Evolutionary conservation across 2,329 filamentous ascomycete genomes (phyloP).

Genomic region (Neoarthrinium moseri): DNA sequence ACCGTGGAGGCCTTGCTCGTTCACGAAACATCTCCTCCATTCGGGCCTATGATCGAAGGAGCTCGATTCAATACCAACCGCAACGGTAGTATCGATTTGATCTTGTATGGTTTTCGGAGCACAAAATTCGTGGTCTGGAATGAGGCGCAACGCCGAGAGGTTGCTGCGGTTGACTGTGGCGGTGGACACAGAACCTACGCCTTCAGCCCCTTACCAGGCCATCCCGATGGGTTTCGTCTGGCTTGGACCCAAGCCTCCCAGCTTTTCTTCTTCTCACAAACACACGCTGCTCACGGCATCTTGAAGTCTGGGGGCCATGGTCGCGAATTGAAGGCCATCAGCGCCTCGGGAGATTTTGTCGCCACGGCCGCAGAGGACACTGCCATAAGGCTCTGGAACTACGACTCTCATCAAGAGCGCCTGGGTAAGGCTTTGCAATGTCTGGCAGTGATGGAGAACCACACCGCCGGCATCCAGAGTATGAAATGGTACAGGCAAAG

Average conservation of each 20-base stretch:
- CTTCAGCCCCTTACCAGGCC: slow-evolving; percentile 24
- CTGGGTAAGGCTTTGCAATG: slow-evolving; percentile 36
- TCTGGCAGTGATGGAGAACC: slow-evolving; percentile 67
- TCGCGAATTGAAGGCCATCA: slow-evolving; percentile 69
- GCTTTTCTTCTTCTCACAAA: slow-evolving; percentile 46
- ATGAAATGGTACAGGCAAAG: slow-evolving; percentile 71
- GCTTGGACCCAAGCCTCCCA: slow-evolving; percentile 72
- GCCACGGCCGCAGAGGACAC: slow-evolving; percentile 74
- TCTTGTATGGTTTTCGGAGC: slow-evolving; percentile 79
- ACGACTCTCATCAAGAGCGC: slow-evolving; percentile 19
- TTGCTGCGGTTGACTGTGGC: slow-evolving; percentile 76
- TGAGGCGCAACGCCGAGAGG: slow-evolving; percentile 65
- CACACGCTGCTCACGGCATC: slow-evolving; percentile 35
- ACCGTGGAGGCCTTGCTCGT: slow-evolving; percentile 43
- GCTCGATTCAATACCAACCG: slow-evolving; percentile 53
- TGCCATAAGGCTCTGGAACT: slow-evolving; percentile 70
- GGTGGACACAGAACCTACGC: slow-evolving; percentile 80
- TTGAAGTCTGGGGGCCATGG: slow-evolving; percentile 77
- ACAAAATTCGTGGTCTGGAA: slow-evolving; percentile 83
- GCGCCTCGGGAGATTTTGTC: slow-evolving; percentile 38
- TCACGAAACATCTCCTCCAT: slow-evolving; percentile 67
- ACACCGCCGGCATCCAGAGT: slow-evolving; percentile 81
- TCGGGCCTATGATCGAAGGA: slow-evolving; percentile 76
- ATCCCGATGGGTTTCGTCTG: slow-evolving; percentile 46
- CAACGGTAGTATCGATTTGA: slow-evolving; percentile 48